Percentiles rank a stretch among this genome's conserved stretches.
These are phyloP conservation scores for Lolium rigidum DNA, from an alignment of 176 grass and related monocot species.

Conservation along the genomic window DNA sequence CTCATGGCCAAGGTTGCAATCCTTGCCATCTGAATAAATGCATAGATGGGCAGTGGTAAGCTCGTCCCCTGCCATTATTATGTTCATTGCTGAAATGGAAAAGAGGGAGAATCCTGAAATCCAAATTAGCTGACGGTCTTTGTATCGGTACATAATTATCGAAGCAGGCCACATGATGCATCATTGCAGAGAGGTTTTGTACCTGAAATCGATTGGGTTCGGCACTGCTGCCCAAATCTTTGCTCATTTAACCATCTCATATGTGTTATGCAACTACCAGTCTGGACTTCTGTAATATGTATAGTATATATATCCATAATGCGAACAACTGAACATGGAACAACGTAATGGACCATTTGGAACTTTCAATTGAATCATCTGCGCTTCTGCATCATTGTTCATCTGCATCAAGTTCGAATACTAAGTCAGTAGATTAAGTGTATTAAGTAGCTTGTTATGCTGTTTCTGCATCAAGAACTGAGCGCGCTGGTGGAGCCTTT, in stretches of 20 bases:
- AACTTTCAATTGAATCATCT: conserved; percentile 25
- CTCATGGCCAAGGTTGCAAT: conserved; percentile 36
- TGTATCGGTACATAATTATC: conserved; percentile 52
- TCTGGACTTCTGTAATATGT: conserved; percentile 31
- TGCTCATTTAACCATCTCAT: conserved; percentile 22
- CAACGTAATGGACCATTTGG: conserved; percentile 1
- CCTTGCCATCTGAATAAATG: conserved; percentile 50
- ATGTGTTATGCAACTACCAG: conserved; percentile 21
- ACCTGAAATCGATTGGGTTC: conserved; percentile 32
- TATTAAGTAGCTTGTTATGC: neutral
- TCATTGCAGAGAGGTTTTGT: conserved; percentile 17
- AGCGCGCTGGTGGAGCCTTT: neutral
- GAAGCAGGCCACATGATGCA: conserved; percentile 30
- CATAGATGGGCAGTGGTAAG: conserved; percentile 56
- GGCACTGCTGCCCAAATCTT: conserved; percentile 20
- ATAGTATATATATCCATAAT: conserved; percentile 33
- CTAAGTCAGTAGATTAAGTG: neutral
- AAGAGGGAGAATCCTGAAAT: conserved; percentile 46
- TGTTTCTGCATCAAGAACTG: conserved; percentile 12
- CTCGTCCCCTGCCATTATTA: conserved; percentile 48
- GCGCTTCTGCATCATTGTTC: conserved; percentile 18
- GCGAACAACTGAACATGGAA: conserved; percentile 12
- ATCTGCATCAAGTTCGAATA: neutral
- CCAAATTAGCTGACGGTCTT: conserved; percentile 27
- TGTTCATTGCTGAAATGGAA: conserved; percentile 45